Percentiles rank a stretch among this genome's conserved stretches.
These are phyloP conservation scores for Echinosophora koreensis DNA, from an alignment of 306 rosid species.

Conservation along the genomic window DNA sequence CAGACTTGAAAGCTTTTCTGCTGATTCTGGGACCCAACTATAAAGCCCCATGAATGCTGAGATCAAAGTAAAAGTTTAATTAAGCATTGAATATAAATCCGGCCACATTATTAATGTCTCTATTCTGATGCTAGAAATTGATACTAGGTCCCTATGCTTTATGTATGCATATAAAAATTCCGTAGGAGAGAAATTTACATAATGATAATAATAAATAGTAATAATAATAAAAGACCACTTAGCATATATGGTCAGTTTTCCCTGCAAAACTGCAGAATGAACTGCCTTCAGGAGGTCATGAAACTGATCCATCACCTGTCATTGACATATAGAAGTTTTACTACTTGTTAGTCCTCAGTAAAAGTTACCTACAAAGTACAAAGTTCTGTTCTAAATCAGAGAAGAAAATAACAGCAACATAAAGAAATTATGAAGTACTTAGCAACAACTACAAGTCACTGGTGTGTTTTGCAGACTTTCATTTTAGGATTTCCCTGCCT, in stretches of 20 bases:
- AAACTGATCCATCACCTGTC: slow-evolving; percentile 24
- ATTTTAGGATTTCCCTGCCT: background rate
- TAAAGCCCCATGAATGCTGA: background rate
- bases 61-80: background rate
- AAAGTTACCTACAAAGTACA: background rate
- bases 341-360: background rate
- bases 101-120: slow-evolving; percentile 28
- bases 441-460: background rate
- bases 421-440: background rate
- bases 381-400: background rate
- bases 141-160: slow-evolving; percentile 29
- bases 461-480: background rate
- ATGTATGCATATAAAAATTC: slow-evolving; percentile 36
- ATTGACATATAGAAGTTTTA: slow-evolving; percentile 7
- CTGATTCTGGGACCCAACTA: background rate
- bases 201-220: slow-evolving; percentile 18
- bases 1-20: background rate
- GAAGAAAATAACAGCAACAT: background rate
- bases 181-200: slow-evolving; percentile 41
- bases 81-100: slow-evolving; percentile 16
- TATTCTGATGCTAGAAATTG: slow-evolving; percentile 30
- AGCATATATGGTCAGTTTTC: slow-evolving; percentile 7
- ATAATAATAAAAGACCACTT: slow-evolving; percentile 17
- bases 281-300: background rate
- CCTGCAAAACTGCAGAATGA: slow-evolving; percentile 33